phyloP scores from a whole-genome alignment of 495 filamentous ascomycete species.

The Echria macrotheca region DNA sequence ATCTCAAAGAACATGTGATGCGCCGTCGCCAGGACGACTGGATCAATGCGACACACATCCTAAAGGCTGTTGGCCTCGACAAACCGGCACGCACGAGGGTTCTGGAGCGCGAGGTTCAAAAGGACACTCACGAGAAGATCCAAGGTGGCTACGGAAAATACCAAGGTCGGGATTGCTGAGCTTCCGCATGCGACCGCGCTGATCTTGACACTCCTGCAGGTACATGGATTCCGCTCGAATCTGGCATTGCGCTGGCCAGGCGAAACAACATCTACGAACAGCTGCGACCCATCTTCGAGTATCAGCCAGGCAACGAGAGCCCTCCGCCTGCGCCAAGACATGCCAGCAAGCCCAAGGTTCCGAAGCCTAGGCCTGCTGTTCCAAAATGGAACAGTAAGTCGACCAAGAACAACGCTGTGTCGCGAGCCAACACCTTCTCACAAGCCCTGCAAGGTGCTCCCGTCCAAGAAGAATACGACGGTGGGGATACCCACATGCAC shows the following conservation, averaged over 20 bases:
- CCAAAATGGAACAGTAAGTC: conserved; percentile 48
- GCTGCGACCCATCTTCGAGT: conserved; percentile 84
- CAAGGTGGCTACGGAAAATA: conserved; percentile 99
- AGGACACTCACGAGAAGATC: conserved; percentile 92
- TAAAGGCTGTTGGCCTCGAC: conserved; percentile 65
- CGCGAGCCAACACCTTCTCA: conserved; percentile 16
- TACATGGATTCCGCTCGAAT: conserved; percentile 89
- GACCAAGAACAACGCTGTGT: conserved; percentile 9
- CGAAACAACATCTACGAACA: conserved; percentile 81
- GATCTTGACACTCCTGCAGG: conserved; percentile 45
- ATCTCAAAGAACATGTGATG: conserved; percentile 75
- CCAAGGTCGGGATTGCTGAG: conserved; percentile 58
- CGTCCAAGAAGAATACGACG: conserved; percentile 40
- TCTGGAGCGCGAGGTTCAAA: conserved; percentile 93
- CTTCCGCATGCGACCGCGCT: background rate
- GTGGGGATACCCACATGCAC: conserved; percentile 52
- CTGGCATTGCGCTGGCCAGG: conserved; percentile 72
- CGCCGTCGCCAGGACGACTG: conserved; percentile 82
- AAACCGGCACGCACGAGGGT: conserved; percentile 93
- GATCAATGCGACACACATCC: conserved; percentile 91
- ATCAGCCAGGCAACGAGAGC: conserved; percentile 72
- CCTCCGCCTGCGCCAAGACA: conserved; percentile 94
- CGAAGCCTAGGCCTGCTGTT: conserved; percentile 52
- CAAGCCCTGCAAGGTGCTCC: conserved; percentile 22
- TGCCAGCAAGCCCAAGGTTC: conserved; percentile 66